Percentiles rank a stretch among this genome's conserved stretches.
phyloP scores from a whole-genome alignment of 140 eudicot genomes.

The Erigeron philadelphicus region DNA sequence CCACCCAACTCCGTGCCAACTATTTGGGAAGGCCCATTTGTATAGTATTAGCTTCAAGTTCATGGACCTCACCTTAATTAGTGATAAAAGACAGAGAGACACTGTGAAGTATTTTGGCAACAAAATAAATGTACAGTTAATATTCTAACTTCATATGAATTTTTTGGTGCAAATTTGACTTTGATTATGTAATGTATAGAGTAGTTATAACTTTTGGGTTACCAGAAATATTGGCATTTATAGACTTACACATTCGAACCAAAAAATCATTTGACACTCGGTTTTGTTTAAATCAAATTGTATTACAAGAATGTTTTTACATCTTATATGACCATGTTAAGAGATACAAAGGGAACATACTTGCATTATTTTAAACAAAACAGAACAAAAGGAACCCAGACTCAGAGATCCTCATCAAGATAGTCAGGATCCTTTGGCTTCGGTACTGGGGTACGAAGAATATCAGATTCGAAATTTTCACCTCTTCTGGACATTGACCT shows the following conservation, averaged over 20 bases:
- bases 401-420: constrained; percentile 31
- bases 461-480: constrained; percentile 29
- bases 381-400: neutral
- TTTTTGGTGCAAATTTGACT: constrained; percentile 20
- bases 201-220: neutral
- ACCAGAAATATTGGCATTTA: neutral
- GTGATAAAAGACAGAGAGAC: constrained; percentile 20
- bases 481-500: constrained; percentile 18
- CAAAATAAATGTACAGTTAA: constrained; percentile 10
- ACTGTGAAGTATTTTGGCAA: constrained; percentile 25
- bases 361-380: constrained; percentile 6
- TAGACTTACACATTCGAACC: neutral
- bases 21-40: constrained; percentile 22
- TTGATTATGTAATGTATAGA: neutral
- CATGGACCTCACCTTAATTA: constrained; percentile 20
- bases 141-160: neutral
- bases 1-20: constrained; percentile 26
- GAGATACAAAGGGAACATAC: constrained; percentile 1
- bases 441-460: constrained; percentile 34
- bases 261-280: neutral
- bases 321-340: constrained; percentile 10
- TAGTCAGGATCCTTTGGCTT: constrained; percentile 71
- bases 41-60: neutral
- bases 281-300: constrained; percentile 11
- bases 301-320: constrained; percentile 7